Evolutionary conservation across 176 grass and related monocot species (phyloP).

Genomic region (Oryza glaberrima): DNA sequence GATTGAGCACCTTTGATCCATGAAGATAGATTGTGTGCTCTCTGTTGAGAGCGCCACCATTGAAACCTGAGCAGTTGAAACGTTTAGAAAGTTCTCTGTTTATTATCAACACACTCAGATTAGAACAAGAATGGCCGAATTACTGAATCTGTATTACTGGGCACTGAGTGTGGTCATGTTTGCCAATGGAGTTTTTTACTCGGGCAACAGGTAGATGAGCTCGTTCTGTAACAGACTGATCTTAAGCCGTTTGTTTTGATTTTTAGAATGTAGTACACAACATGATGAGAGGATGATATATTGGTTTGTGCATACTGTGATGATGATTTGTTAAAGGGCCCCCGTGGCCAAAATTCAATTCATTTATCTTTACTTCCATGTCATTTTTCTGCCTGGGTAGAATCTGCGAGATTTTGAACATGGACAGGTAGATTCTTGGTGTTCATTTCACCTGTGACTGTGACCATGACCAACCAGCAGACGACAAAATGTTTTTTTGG

Average conservation of each 20-base stretch:
- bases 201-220: background rate
- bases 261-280: background rate
- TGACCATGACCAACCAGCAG: background rate
- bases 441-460: background rate
- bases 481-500: background rate
- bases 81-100: background rate
- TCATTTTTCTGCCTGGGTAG: background rate
- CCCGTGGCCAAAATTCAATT: background rate
- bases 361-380: background rate
- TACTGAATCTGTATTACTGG: slow-evolving; percentile 23
- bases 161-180: background rate
- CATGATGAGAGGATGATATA: background rate
- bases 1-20: slow-evolving; percentile 11
- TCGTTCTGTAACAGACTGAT: slow-evolving; percentile 4
- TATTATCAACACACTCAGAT: background rate
- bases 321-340: background rate
- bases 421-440: background rate
- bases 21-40: slow-evolving; percentile 35
- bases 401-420: too few relatives aligned
- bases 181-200: slow-evolving; percentile 20
- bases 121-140: slow-evolving; percentile 34
- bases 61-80: background rate
- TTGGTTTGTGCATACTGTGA: background rate
- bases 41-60: background rate
- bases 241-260: background rate